A percentile compares a stretch with the other conserved stretches of the same genome.
Evolutionary conservation across 495 filamentous ascomycete species (phyloP).

Genomic region (Pyrenopolyporus hunteri): DNA sequence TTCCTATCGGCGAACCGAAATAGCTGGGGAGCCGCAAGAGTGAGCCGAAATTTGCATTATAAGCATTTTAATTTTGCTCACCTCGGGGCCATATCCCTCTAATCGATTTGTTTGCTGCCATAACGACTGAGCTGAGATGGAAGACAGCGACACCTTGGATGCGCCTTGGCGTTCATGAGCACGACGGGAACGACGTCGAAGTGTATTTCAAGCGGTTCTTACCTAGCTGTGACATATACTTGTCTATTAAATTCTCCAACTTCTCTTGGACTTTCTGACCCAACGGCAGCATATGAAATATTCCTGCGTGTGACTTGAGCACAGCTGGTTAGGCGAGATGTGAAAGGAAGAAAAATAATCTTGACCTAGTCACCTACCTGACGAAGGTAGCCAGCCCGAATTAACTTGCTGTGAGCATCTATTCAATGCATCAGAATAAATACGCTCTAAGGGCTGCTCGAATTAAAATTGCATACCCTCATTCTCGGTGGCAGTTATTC

Average conservation of each 20-base stretch:
- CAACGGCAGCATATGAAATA: constrained; percentile 94
- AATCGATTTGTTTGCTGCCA: constrained; percentile 65
- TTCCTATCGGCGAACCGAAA: constrained; percentile 84
- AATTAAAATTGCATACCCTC: constrained; percentile 52
- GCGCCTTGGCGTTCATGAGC: constrained; percentile 61
- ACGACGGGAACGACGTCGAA: background rate
- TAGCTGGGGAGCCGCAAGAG: constrained; percentile 56
- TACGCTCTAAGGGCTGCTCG: background rate
- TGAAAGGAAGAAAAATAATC: background rate
- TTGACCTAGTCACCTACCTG: constrained; percentile 56
- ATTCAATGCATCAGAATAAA: constrained; percentile 37
- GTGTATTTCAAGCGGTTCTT: constrained; percentile 30
- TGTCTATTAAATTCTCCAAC: constrained; percentile 81
- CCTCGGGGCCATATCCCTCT: constrained; percentile 69
- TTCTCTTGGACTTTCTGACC: constrained; percentile 89
- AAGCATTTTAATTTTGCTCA: constrained; percentile 38
- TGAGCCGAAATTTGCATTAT: background rate
- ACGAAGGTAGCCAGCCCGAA: constrained; percentile 80
- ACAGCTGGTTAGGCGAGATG: constrained; percentile 7
- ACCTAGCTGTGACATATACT: constrained; percentile 84
- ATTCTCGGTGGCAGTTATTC: constrained; percentile 63
- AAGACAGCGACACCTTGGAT: constrained; percentile 85
- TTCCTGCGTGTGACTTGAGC: constrained; percentile 72
- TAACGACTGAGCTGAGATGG: constrained; percentile 81
- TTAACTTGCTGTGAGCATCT: constrained; percentile 75